Percentiles rank a stretch among this genome's conserved stretches.
Evolutionary conservation across 208 protist species (phyloP).

Genomic region (Naegleria gruberi): DNA sequence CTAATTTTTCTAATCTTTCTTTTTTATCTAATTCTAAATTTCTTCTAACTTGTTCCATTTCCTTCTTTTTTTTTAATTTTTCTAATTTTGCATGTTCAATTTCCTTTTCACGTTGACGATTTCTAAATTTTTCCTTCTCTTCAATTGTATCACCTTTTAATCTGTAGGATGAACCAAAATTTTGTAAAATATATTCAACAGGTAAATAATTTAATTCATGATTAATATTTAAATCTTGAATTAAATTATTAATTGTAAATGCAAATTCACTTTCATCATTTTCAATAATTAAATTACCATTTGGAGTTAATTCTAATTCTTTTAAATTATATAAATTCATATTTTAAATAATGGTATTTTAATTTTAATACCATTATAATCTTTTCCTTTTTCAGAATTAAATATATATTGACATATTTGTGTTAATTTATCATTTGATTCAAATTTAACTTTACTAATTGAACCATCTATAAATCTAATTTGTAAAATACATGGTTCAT

Average conservation of each 20-base stretch:
- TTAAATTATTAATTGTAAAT: conserved; percentile 38
- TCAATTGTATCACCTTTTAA: background rate
- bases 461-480: background rate
- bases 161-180: background rate
- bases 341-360: background rate
- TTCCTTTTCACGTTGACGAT: conserved; percentile 24
- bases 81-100: conserved; percentile 21
- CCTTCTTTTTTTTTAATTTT: conserved; percentile 36
- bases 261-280: background rate
- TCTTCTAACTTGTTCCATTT: conserved; percentile 5
- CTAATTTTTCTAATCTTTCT: conserved; percentile 31
- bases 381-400: background rate
- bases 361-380: conserved; percentile 15
- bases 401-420: background rate
- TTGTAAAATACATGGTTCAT: background rate
- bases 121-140: background rate
- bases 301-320: background rate
- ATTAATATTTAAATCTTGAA: conserved; percentile 51
- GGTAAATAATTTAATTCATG: conserved; percentile 41
- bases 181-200: background rate
- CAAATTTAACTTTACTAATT: background rate
- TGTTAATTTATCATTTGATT: background rate
- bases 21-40: conserved; percentile 30
- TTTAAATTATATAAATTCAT: background rate
- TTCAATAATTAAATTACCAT: background rate